These are phyloP conservation scores for Calvatia gigantea DNA, from an alignment of 768 basidiomycete genomes.

Conservation along the genomic window DNA sequence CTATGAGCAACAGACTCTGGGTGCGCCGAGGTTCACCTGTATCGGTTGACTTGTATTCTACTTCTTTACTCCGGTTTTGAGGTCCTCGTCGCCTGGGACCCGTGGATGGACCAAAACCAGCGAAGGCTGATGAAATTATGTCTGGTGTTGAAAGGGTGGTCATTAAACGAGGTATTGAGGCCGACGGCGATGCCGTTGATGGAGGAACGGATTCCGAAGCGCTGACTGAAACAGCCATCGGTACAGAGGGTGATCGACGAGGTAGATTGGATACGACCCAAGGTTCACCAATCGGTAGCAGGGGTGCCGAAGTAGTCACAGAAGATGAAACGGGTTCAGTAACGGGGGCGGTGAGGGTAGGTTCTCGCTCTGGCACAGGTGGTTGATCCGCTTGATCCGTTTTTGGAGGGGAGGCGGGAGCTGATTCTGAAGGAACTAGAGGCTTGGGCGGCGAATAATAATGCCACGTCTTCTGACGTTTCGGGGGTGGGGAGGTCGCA, in stretches of 20 bases:
- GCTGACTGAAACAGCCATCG: not conserved
- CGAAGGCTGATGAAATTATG: not conserved
- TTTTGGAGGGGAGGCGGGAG: not conserved
- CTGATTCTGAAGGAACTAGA: not conserved
- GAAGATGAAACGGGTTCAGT: conserved; percentile 4
- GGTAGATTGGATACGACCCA: conserved; percentile 18
- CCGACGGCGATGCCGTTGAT: not conserved
- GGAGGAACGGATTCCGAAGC: not conserved
- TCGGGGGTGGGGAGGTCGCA: not conserved
- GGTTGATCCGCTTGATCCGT: not conserved
- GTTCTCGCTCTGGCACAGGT: conserved; percentile 7
- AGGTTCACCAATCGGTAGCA: not conserved
- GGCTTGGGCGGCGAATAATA: not conserved
- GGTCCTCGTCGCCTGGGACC: conserved; percentile 22
- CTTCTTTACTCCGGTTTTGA: conserved; percentile 1
- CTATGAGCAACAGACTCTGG: not conserved
- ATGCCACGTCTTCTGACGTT: conserved; percentile 1
- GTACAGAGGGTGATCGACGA: not conserved
- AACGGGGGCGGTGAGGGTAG: not conserved
- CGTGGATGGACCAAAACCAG: not conserved
- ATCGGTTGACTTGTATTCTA: conserved; percentile 6
- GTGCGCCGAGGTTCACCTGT: conserved; percentile 8
- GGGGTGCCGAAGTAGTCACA: not conserved
- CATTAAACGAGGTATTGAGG: not conserved
- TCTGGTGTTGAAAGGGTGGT: not conserved